Conservation (phyloP, 2,329 filamentous ascomycete species). For the Aspergillus arachidicola region DNA sequence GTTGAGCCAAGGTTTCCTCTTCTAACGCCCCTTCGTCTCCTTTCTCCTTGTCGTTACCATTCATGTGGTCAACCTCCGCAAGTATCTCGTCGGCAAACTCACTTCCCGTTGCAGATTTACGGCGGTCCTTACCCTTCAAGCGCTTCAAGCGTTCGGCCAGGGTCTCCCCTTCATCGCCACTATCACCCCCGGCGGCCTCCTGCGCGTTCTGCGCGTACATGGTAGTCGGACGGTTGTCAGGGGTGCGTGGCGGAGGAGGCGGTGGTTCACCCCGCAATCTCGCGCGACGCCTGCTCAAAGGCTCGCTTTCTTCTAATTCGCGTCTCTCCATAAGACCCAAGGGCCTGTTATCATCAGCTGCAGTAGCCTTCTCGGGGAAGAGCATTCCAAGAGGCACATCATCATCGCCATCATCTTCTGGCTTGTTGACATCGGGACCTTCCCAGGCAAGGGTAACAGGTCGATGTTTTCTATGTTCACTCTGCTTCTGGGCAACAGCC, state of each 20-base stretch:
- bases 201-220: conserved; percentile 36
- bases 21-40: conserved; percentile 27
- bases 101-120: conserved; percentile 33
- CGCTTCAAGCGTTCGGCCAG: conserved; percentile 48
- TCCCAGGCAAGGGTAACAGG: conserved; percentile 92
- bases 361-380: conserved; percentile 54
- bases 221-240: conserved; percentile 36
- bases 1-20: conserved; percentile 51
- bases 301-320: conserved; percentile 90
- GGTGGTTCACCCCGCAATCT: conserved; percentile 67
- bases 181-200: conserved; percentile 30
- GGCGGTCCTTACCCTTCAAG: conserved; percentile 40
- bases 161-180: conserved; percentile 47
- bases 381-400: conserved; percentile 87
- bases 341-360: conserved; percentile 40
- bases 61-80: conserved; percentile 41
- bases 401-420: conserved; percentile 66
- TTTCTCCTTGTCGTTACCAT: conserved; percentile 24
- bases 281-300: conserved; percentile 74
- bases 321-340: conserved; percentile 64
- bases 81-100: conserved; percentile 50
- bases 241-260: conserved; percentile 33
- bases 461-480: conserved; percentile 68
- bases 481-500: conserved; percentile 82
- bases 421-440: conserved; percentile 45